Conservation (phyloP, 768 basidiomycete genomes). For the Termitomyces sp. region DNA sequence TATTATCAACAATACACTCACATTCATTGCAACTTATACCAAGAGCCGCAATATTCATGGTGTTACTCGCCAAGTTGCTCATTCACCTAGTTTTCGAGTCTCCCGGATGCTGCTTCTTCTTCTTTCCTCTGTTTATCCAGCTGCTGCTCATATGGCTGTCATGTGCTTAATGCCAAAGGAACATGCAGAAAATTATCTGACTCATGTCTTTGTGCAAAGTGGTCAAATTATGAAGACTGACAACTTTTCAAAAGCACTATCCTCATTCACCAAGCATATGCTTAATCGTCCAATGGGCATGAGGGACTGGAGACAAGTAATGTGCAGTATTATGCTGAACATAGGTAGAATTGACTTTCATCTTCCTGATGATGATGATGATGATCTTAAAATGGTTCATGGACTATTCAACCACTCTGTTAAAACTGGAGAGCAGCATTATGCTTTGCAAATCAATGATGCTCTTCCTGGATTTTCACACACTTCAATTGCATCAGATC, state of each 20-base stretch:
- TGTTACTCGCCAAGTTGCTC: neutral
- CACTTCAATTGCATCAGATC: constrained; percentile 1
- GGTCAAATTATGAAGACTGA: neutral
- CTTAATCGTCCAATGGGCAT: neutral
- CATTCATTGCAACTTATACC: too few relatives aligned
- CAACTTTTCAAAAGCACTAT: neutral
- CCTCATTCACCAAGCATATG: neutral
- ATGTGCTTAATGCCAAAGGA: neutral
- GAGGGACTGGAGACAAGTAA: neutral
- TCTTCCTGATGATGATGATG: neutral
- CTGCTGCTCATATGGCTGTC: neutral
- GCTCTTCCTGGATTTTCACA: neutral
- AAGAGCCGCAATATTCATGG: constrained; percentile 1
- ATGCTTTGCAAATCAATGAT: neutral
- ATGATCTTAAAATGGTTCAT: neutral
- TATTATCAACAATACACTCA: neutral
- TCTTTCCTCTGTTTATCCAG: neutral
- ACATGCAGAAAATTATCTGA: neutral
- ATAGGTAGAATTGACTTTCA: neutral
- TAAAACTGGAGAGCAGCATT: neutral
- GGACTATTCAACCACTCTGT: neutral
- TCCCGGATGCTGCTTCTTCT: neutral
- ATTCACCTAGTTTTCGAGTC: neutral
- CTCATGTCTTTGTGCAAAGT: neutral
- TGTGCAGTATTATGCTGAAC: constrained; percentile 2